Conservation (phyloP, 176 grass and related monocot species). For the Zea mays region DNA sequence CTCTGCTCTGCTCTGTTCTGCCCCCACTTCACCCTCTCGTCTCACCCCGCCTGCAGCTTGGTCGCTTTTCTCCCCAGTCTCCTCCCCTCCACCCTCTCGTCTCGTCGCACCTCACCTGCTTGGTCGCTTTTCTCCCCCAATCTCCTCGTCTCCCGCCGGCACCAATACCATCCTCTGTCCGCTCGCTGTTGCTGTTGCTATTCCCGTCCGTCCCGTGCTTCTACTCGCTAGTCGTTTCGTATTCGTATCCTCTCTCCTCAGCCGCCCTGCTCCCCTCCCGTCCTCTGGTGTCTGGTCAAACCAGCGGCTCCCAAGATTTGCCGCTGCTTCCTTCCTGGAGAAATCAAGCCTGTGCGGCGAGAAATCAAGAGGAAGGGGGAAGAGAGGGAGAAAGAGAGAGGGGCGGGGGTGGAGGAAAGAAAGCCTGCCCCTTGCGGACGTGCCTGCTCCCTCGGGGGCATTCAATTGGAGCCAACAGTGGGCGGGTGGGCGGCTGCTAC, state of each 20-base stretch:
- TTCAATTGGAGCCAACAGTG: conserved; percentile 18
- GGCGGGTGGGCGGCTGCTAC: background rate
- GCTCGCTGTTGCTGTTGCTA: conserved; percentile 8
- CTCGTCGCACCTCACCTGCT: no score
- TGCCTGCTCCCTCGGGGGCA: background rate
- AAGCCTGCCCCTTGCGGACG: no score
- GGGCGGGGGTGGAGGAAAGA: background rate
- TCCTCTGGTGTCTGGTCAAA: background rate
- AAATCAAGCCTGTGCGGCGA: background rate
- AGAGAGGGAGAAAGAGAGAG: background rate
- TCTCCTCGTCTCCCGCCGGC: background rate
- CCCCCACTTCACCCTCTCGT: conserved; percentile 21
- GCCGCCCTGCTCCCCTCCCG: background rate
- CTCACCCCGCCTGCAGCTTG: conserved; percentile 10
- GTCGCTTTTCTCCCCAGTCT: conserved; percentile 15
- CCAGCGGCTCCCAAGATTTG: background rate
- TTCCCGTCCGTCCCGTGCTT: background rate
- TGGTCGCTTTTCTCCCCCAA: conserved; percentile 14
- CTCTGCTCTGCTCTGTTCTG: background rate
- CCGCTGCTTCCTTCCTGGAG: conserved; percentile 7
- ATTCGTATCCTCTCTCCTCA: background rate
- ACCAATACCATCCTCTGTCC: background rate
- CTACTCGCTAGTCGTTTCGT: background rate
- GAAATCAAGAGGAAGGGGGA: background rate
- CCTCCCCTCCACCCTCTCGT: background rate